Conservation (phyloP, 495 filamentous ascomycete species). For the Trichodelitschia bisporula region DNA sequence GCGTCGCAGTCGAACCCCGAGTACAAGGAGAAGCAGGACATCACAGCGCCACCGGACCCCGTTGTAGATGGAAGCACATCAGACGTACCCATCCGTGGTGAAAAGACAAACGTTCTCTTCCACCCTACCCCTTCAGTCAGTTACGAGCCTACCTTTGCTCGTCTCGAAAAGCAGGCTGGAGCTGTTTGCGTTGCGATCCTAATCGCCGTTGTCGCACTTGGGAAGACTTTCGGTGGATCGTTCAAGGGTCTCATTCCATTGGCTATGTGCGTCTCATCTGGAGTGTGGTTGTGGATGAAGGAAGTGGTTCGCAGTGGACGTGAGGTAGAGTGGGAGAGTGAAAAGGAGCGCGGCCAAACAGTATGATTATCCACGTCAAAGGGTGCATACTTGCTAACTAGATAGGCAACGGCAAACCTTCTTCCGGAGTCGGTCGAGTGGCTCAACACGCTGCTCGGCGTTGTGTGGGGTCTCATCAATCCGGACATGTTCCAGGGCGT, state of each 20-base stretch:
- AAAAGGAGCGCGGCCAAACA: conserved; percentile 59
- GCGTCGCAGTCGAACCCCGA: conserved; percentile 36
- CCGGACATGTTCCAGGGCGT: conserved; percentile 73
- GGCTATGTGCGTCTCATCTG: conserved; percentile 38
- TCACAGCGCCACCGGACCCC: conserved; percentile 79
- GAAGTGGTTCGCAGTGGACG: conserved; percentile 59
- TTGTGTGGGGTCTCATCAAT: conserved; percentile 76
- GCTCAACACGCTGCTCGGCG: conserved; percentile 66
- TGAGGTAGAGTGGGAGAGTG: conserved; percentile 70
- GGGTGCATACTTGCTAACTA: too few relatives aligned
- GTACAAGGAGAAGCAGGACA: conserved; percentile 65
- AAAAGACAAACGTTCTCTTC: conserved; percentile 90
- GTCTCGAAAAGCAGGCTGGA: conserved; percentile 45
- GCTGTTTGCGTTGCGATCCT: conserved; percentile 43
- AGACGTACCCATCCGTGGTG: conserved; percentile 85
- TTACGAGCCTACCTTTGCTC: conserved; percentile 62
- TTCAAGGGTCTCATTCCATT: conserved; percentile 54
- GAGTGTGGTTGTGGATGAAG: conserved; percentile 71
- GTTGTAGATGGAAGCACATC: conserved; percentile 53
- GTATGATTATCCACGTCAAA: too few relatives aligned
- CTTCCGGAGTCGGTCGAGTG: conserved; percentile 87
- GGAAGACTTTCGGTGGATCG: conserved; percentile 52
- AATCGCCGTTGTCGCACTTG: conserved; percentile 47
- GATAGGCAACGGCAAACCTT: conserved; percentile 51
- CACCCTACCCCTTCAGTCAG: conserved; percentile 75